Base-by-base conservation (phyloP, 2,329 filamentous ascomycete species). In the Aspergillus fischeri region DNA sequence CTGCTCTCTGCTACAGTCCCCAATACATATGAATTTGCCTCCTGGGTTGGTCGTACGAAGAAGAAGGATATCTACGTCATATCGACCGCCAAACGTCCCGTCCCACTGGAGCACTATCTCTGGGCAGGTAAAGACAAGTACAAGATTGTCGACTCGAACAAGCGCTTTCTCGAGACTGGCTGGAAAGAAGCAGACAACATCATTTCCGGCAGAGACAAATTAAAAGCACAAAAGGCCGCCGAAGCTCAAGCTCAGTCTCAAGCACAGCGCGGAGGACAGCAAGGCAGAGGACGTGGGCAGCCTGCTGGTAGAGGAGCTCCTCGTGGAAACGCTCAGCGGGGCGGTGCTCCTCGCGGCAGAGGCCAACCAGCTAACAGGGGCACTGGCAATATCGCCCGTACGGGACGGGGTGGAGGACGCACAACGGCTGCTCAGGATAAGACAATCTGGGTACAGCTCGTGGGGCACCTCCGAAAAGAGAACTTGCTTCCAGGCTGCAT, bases 61-160 rank as follows among this genome's bases (percentile, higher is more conserved):
- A 93, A 96, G 77, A 97, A 97, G 76, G 90, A 99, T 68, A 97
- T 99, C 35, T 99, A 97, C 71, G 94, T 99, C 66, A 99, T 99
- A 55, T 97, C 94, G 0, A 99, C 94, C 0, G 88, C 92, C 0
- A 99, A 99, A 74, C 85, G 94, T 58, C 94, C 94, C 0, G 91
- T 99, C 0, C 94, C 94, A 0, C 78, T 99, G 2, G 94, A 99
- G 67, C 94, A 99, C 73, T 99, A 93, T 67, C 81, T 99, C 1
- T 99, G 94, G 94, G 92, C 92, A 4, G 89, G 88, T 57, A 97
- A 97, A 73, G 85, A 87, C 41, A 94, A 96, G 70, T 83, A 92
- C 78, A 97, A 96, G 75, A 97, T 99, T 66, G 94, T 99, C 14
- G 91, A 95, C 67, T 84, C 91, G 0, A 90, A 96, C 57, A 97